phyloP scores from a whole-genome alignment of 228 moss, liverwort and hornwort genomes.

The Sphagnum fallax region DNA sequence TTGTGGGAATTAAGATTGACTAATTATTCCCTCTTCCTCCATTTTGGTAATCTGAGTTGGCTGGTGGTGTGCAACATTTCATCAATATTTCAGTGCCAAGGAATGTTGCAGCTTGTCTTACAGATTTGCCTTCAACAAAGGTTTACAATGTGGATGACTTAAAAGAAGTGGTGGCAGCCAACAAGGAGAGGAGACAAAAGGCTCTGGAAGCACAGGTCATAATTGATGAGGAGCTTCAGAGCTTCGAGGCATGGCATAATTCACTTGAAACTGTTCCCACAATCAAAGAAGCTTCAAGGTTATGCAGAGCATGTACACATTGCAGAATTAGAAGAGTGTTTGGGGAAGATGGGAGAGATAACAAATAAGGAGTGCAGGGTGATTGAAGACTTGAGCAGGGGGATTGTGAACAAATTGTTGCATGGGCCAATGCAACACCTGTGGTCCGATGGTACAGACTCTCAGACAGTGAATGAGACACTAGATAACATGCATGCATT shows the following conservation, averaged over 20 bases:
- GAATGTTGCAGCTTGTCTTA: constrained; percentile 74
- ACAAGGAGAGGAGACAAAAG: constrained; percentile 78
- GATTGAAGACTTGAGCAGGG: constrained; percentile 77
- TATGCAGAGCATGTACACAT: constrained; percentile 77
- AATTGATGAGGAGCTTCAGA: constrained; percentile 83
- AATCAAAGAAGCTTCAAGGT: constrained; percentile 79
- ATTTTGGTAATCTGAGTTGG: constrained; percentile 5
- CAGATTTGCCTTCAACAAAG: constrained; percentile 55
- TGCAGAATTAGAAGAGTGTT: constrained; percentile 77
- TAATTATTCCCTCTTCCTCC: not conserved
- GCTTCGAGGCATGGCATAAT: constrained; percentile 90
- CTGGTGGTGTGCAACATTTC: constrained; percentile 69
- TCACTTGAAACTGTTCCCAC: constrained; percentile 91
- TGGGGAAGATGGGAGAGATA: constrained; percentile 85
- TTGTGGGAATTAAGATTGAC: not conserved
- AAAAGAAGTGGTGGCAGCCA: constrained; percentile 93
- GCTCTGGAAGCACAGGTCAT: constrained; percentile 84
- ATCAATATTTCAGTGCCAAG: constrained; percentile 89
- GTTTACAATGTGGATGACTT: constrained; percentile 94
- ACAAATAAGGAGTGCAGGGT: constrained; percentile 69
- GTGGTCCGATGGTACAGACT: constrained; percentile 77
- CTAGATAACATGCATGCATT: constrained; percentile 91
- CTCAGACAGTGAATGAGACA: constrained; percentile 81
- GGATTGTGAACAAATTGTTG: constrained; percentile 86
- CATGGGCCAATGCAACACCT: constrained; percentile 98